Percentiles rank a stretch among this genome's conserved stretches.
Conservation (phyloP, 441 rosid genomes). For the Erodium texanum region DNA sequence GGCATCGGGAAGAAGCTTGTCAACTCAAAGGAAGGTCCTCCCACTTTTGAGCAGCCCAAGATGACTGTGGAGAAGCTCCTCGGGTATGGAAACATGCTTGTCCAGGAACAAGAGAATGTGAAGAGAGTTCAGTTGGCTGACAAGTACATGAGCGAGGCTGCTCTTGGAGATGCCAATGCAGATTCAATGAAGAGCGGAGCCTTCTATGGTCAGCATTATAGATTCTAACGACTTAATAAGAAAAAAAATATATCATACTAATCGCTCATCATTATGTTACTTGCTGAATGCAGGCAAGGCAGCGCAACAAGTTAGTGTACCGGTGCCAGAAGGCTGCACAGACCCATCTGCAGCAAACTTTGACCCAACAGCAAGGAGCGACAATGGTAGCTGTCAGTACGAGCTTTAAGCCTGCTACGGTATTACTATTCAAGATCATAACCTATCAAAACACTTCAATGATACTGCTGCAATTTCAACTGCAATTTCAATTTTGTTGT, state of each 20-base stretch:
- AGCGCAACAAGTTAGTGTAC: constrained; percentile 2
- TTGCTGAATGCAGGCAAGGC: constrained; percentile 33
- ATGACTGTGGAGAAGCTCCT: constrained; percentile 71
- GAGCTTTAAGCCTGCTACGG: neutral
- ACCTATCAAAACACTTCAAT: no score
- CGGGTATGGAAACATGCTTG: constrained; percentile 85
- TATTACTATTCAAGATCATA: neutral
- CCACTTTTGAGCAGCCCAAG: constrained; percentile 64
- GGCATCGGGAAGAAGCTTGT: constrained; percentile 72
- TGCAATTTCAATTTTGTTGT: neutral
- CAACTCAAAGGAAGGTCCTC: constrained; percentile 82
- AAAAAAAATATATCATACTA: no score
- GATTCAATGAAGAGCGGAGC: constrained; percentile 54
- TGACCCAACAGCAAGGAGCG: constrained; percentile 39
- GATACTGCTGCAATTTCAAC: neutral
- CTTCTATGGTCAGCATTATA: neutral
- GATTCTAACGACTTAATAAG: neutral
- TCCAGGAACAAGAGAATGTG: constrained; percentile 83
- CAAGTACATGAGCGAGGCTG: constrained; percentile 75
- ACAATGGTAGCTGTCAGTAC: constrained; percentile 33
- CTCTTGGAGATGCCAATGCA: constrained; percentile 78
- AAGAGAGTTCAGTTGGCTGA: constrained; percentile 98
- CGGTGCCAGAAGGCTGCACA: constrained; percentile 16
- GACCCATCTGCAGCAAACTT: constrained; percentile 34
- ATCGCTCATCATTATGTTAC: neutral